These are phyloP conservation scores for Schwanniomyces vanrijiae DNA, from an alignment of 805 yeast species.

Conservation along the genomic window DNA sequence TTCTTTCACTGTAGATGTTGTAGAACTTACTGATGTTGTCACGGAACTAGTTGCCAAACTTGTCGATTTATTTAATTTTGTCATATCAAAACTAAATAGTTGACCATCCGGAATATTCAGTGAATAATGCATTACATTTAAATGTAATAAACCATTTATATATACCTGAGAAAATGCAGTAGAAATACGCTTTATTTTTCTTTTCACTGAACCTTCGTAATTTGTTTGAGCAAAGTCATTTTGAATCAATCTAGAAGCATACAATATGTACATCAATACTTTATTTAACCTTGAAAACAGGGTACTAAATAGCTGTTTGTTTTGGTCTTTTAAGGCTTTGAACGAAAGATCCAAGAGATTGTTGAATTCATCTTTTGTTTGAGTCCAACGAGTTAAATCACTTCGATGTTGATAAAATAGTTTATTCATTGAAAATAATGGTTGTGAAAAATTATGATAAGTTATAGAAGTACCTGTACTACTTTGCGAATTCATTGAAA, in stretches of 20 bases:
- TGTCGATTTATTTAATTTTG: conserved; percentile 21
- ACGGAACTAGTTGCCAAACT: conserved; percentile 6
- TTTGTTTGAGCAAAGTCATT: conserved; percentile 49
- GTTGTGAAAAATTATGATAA: conserved; percentile 44
- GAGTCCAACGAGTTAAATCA: conserved; percentile 64
- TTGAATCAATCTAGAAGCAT: conserved; percentile 54
- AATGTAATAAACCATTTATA: conserved; percentile 62
- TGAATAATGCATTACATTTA: conserved; percentile 41
- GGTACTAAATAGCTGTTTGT: conserved; percentile 51
- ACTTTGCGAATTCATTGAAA: conserved; percentile 24
- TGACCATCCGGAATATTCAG: conserved; percentile 22
- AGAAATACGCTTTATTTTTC: conserved; percentile 52
- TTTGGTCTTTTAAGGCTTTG: conserved; percentile 51
- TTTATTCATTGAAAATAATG: conserved; percentile 38
- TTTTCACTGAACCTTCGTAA: conserved; percentile 46
- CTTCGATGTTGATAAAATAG: conserved; percentile 59
- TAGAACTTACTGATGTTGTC: conserved; percentile 8
- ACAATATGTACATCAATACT: conserved; percentile 51
- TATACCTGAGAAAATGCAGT: conserved; percentile 60
- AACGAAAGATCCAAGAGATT: conserved; percentile 48
- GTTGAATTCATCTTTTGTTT: conserved; percentile 47
- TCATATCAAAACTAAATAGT: conserved; percentile 30
- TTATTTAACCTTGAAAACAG: conserved; percentile 56
- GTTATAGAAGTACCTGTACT: conserved; percentile 21
- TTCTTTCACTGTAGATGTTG: conserved; percentile 16